Percentiles rank a stretch among this genome's conserved stretches.
Evolutionary conservation across 2,329 filamentous ascomycete genomes (phyloP).

Genomic region (Coniochaeta pulveracea): DNA sequence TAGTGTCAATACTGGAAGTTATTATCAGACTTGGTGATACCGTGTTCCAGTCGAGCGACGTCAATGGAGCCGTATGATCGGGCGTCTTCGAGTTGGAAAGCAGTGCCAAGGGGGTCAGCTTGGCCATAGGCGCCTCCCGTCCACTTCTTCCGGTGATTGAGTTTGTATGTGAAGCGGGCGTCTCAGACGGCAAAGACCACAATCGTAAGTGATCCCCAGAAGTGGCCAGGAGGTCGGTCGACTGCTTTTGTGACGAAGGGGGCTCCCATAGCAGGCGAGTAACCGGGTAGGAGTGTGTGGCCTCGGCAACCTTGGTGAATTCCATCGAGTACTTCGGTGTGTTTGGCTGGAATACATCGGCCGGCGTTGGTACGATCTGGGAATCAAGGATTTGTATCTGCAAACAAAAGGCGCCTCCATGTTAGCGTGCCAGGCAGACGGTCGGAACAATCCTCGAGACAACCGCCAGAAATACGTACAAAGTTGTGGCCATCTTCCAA

Average conservation of each 20-base stretch:
- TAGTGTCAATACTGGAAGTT: conserved; percentile 97
- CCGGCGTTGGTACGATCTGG: conserved; percentile 59
- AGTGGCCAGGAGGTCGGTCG: conserved; percentile 86
- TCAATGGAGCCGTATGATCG: conserved; percentile 92
- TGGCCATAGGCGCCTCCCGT: conserved; percentile 51
- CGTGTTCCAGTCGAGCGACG: conserved; percentile 95
- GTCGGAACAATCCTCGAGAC: neutral
- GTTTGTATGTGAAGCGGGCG: conserved; percentile 52
- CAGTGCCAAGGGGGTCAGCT: conserved; percentile 83
- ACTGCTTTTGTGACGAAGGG: conserved; percentile 87
- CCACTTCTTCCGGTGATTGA: conserved; percentile 48
- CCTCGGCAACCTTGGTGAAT: conserved; percentile 88
- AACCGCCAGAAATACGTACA: conserved; percentile 36
- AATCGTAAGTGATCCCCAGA: conserved; percentile 88
- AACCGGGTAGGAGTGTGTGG: conserved; percentile 94
- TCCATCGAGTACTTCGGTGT: conserved; percentile 68
- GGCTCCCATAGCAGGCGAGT: conserved; percentile 94
- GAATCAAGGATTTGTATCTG: conserved; percentile 97
- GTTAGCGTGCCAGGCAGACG: conserved; percentile 9
- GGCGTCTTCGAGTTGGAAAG: conserved; percentile 97
- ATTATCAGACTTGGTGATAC: conserved; percentile 96
- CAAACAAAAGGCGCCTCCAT: conserved; percentile 10
- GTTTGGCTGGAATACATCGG: conserved; percentile 58
- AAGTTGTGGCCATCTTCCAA: conserved; percentile 97
- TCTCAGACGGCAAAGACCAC: conserved; percentile 77